A percentile compares a stretch with the other conserved stretches of the same genome.
These are phyloP conservation scores for Fusarium sp. DNA, from an alignment of 2,329 filamentous ascomycete genomes.

Conservation along the genomic window DNA sequence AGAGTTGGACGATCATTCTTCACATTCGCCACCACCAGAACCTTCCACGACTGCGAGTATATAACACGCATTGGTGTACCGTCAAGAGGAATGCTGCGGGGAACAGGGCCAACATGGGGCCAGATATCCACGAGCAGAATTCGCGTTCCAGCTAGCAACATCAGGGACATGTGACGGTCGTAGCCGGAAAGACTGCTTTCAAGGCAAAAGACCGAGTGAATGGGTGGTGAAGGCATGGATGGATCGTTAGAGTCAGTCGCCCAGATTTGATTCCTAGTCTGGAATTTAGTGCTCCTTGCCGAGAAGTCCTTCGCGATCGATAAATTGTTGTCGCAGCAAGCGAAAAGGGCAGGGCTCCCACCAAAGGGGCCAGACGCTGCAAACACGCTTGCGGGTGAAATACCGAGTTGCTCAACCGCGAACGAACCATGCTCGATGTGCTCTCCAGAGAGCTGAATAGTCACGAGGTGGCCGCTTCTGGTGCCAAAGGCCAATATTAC, in stretches of 20 bases:
- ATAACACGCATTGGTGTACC: constrained; percentile 62
- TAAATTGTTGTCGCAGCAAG: constrained; percentile 60
- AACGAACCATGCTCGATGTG: constrained; percentile 41
- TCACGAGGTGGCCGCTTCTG: constrained; percentile 61
- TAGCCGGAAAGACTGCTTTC: constrained; percentile 51
- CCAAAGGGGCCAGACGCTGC: constrained; percentile 40
- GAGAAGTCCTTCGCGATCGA: constrained; percentile 54
- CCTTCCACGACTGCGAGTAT: constrained; percentile 63
- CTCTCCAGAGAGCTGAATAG: constrained; percentile 44
- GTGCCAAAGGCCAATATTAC: constrained; percentile 57
- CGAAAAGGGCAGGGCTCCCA: constrained; percentile 49
- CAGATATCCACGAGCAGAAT: constrained; percentile 65
- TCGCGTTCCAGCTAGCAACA: constrained; percentile 60
- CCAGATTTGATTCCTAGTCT: constrained; percentile 58
- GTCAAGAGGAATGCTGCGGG: constrained; percentile 57
- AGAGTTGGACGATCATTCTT: constrained; percentile 57
- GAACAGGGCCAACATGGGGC: constrained; percentile 55
- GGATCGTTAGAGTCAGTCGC: constrained; percentile 60
- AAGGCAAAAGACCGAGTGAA: constrained; percentile 59
- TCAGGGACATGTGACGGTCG: constrained; percentile 53
- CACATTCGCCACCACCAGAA: constrained; percentile 62
- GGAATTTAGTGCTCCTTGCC: constrained; percentile 45
- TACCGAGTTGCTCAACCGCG: constrained; percentile 48
- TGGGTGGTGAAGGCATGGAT: constrained; percentile 55
- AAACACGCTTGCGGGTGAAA: constrained; percentile 50